Base-by-base conservation (phyloP, 129 eudicot genomes). In the Flaveria bidentis region DNA sequence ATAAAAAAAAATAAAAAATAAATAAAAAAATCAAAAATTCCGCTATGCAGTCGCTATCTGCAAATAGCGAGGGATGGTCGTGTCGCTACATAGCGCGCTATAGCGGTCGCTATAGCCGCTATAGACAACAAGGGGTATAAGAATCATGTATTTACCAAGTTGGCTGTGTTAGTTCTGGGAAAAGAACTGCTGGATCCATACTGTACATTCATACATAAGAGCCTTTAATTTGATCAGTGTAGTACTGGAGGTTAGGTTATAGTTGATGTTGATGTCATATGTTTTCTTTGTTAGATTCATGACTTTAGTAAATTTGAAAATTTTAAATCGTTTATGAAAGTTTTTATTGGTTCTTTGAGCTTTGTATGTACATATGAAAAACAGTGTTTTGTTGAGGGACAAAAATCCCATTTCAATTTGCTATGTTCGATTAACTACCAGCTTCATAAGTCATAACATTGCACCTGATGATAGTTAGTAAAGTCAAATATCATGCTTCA, bases 211-310 rank as follows among this genome's bases (percentile, higher is more conserved):
- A 60, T 70, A 41, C 72, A 46, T 47, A 28, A 17, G 14, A 57
- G 51, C 6, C 52, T 67, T 62, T 41, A 78, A 12, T 70, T 70
- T 70, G 64, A 70, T 58, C 14, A 58, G 41, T 60, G 46, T 78
- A 78, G 25, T 46, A 11, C 33, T 76, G 26, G 66, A 36, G 49
- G 52, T 53, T 50, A 71, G 75, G 75, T 51, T 71, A 9, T 20
- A 8, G 14, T 60, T 53, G 39, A 75, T 49, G 74, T 67, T 67
- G 53, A 66, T 66, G 25, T 3, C 45, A 42, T 76, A 18, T 76
- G 17, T 28, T 65, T 23, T 62, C 55, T n/a, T 75, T 63, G 9
- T 23, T 57, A 75, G 28, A 49, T 75, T 26, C 3, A 5, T 75
- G 50, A 49, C 23, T 47, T 16, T 20, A 47, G 51, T 30, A 63